phyloP scores from a whole-genome alignment of 179 eudicot genomes.

The Nepenthes alata region DNA sequence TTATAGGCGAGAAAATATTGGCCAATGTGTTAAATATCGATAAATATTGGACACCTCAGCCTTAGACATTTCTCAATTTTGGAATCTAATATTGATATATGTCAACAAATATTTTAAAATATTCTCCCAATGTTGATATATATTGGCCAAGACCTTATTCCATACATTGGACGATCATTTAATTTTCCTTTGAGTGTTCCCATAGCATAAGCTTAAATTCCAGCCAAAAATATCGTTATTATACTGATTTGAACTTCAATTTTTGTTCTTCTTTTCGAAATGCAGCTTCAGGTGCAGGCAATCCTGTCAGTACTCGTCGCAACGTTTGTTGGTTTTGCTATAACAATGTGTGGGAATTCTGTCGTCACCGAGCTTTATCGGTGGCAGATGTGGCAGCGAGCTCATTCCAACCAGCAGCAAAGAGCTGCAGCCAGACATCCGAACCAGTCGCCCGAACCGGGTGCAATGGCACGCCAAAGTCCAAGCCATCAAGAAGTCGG shows the following conservation, averaged over 20 bases:
- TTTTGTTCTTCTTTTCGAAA: not conserved
- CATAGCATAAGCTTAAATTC: no score
- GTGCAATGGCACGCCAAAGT: constrained; percentile 1
- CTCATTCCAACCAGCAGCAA: constrained; percentile 17
- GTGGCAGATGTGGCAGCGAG: constrained; percentile 35
- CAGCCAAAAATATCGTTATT: not conserved
- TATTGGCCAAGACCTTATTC: no score
- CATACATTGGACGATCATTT: no score
- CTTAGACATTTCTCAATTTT: no score
- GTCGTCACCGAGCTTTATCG: constrained; percentile 42
- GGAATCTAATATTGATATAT: no score
- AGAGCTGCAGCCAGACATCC: constrained; percentile 14
- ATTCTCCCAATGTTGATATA: no score
- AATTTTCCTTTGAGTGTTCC: no score
- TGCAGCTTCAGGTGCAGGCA: constrained; percentile 64
- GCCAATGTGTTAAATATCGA: no score
- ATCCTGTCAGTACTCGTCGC: constrained; percentile 66
- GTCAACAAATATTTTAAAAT: no score
- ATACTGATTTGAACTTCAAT: not conserved
- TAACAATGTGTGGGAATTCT: constrained; percentile 60
- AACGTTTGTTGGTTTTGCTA: constrained; percentile 71
- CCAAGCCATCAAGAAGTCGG: not conserved
- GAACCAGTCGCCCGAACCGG: constrained; percentile 10
- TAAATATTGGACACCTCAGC: no score
- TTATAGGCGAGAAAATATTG: no score